Evolutionary conservation across 2,329 filamentous ascomycete species (phyloP).

Genomic region (Xylariaceae sp.): DNA sequence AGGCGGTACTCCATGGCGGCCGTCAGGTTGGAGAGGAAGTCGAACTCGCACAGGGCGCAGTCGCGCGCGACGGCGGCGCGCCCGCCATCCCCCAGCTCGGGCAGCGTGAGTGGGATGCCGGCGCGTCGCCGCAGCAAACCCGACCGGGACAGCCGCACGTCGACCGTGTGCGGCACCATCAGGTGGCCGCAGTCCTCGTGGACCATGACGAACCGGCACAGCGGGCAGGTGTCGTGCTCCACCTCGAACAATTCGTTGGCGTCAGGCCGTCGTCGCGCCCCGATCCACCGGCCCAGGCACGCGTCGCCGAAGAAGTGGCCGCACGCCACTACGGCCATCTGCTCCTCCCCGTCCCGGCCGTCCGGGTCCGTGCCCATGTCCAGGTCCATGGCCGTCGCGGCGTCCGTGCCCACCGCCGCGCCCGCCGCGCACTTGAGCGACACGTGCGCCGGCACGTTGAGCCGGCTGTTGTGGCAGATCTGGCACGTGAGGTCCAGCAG

Average conservation of each 20-base stretch:
- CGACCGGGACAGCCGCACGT: too few species aligned
- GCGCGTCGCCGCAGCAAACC: too few species aligned
- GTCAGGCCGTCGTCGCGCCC: neutral
- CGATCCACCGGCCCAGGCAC: conserved; percentile 7
- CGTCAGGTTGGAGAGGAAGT: too few species aligned
- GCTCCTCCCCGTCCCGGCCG: neutral
- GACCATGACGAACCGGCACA: conserved; percentile 8
- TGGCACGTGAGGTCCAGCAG: conserved; percentile 8
- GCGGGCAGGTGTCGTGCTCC: conserved; percentile 5
- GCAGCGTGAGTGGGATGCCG: too few species aligned
- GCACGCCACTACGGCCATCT: conserved; percentile 13
- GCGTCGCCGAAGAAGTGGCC: conserved; percentile 13
- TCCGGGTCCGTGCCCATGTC: too few species aligned
- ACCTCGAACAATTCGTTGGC: neutral
- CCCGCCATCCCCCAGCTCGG: too few species aligned
- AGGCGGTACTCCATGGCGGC: too few species aligned
- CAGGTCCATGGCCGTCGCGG: too few species aligned
- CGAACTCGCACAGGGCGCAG: too few species aligned
- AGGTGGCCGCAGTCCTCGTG: conserved; percentile 11
- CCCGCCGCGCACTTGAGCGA: too few species aligned
- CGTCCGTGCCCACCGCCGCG: too few species aligned
- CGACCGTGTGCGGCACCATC: conserved; percentile 3
- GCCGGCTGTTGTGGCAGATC: conserved; percentile 10
- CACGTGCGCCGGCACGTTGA: conserved; percentile 4
- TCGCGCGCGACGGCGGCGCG: too few species aligned